Base-by-base conservation (phyloP, 495 filamentous ascomycete genomes). In the Cercophora scortea region DNA sequence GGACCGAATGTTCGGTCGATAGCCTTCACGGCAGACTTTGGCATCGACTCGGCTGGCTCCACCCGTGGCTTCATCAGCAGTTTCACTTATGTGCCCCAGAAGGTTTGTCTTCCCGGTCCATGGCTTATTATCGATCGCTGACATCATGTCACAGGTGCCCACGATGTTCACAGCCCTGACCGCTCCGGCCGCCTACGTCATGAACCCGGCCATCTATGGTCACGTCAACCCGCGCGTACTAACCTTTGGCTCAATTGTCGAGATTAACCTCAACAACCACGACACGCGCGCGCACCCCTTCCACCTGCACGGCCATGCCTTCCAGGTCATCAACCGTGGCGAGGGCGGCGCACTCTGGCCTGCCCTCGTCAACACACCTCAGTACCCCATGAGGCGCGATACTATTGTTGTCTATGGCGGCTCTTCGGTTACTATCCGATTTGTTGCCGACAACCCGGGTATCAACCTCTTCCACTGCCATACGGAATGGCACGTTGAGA, bases 211-310 rank as follows among this genome's bases (percentile, higher is more conserved):
- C 52, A 61, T 74, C 41, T 70, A 68, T 18, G 58, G 64, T 49
- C 67, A 74, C 60, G 68, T 81, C 25, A 79, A 80, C 16, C 63
- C 82, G 0, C 69, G 76, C 56, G 62, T 89, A 4, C 66, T 88
- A 0, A 64, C 75, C 0, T 75, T 82, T 42, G 71, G 72, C 40
- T 67, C 85, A 10, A 68, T 86, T 5, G 76, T 89, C 38, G 83
- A 90, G 43, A 79, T 91, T 19, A 66, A 86, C 32, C 50, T 90
- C 19, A 88, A 88, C 73, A 91, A 89, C 60, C 58, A 74, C 15
- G 84, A 88, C 56, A 57, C 71, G 0, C 82, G 81, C 43, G 77
- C 45, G 8, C 64, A 65, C 47, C 67, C 67, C 17, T 68, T 66
- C 51, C 67, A 71, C 49, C 52, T 70, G 12, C 42, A 90, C 70